These are phyloP conservation scores for Lycium barbarum DNA, from an alignment of 257 asterid genomes.

Conservation along the genomic window DNA sequence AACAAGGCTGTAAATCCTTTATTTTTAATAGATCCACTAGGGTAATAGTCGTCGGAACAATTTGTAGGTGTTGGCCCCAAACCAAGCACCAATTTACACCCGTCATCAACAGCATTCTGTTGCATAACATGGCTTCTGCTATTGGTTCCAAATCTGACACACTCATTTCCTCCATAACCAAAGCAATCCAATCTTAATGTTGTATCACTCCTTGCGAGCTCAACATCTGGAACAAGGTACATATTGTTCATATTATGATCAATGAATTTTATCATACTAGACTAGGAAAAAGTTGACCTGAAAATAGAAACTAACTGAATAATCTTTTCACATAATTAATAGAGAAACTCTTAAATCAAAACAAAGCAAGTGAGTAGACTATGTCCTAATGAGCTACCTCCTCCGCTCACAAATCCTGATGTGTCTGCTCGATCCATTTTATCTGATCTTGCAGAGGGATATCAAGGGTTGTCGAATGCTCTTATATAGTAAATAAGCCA, in stretches of 20 bases:
- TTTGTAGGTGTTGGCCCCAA: conserved; percentile 84
- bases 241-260: conserved; percentile 45
- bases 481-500: conserved; percentile 20
- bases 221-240: conserved; percentile 51
- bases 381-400: conserved; percentile 51
- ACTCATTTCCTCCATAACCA: conserved; percentile 63
- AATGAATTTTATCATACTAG: conserved; percentile 34
- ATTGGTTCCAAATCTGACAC: conserved; percentile 41
- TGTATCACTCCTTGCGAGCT: conserved; percentile 63
- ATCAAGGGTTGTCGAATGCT: conserved; percentile 12
- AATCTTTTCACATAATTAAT: conserved; percentile 36
- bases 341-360: conserved; percentile 43
- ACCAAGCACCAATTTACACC: conserved; percentile 89
- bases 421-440: conserved; percentile 84
- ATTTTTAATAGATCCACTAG: conserved; percentile 45
- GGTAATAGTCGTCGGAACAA: conserved; percentile 52
- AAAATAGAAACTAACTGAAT: conserved; percentile 27
- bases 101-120: conserved; percentile 64
- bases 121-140: conserved; percentile 40
- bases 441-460: conserved; percentile 37
- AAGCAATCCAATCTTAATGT: conserved; percentile 73
- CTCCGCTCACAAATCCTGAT: conserved; percentile 91
- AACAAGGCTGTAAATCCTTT: conserved; percentile 44
- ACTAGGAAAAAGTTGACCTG: conserved; percentile 32
- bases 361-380: conserved; percentile 48